Evolutionary conservation across 305 asterid species (phyloP).

Genomic region (Fraxinus paxiana): DNA sequence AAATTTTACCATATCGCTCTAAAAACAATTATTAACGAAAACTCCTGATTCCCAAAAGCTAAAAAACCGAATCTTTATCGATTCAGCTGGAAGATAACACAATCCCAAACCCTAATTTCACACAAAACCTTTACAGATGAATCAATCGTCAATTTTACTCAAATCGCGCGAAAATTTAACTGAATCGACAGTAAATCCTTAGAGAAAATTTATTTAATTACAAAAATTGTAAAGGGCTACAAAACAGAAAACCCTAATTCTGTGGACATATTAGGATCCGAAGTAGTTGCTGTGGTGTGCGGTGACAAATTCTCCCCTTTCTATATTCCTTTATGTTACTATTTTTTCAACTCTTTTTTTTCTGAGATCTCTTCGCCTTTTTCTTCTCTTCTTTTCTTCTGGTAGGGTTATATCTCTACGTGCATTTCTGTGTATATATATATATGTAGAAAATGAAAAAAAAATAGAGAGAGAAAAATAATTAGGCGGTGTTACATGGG

Average conservation of each 20-base stretch:
- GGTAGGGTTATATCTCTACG: not conserved
- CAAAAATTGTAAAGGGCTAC: not conserved
- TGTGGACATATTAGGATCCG: not conserved
- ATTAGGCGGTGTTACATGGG: not conserved
- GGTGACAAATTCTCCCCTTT: not conserved
- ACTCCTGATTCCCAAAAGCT: conserved; percentile 36
- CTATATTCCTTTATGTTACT: not conserved
- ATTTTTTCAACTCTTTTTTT: not conserved
- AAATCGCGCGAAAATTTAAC: not conserved
- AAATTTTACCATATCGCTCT: conserved; percentile 39
- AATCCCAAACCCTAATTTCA: no score
- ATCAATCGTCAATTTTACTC: not conserved
- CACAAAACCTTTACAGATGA: conserved; percentile 6
- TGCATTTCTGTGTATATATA: not conserved
- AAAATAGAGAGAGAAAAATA: not conserved
- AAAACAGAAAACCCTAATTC: conserved; percentile 33
- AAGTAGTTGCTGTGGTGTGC: not conserved
- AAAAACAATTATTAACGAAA: conserved; percentile 22
- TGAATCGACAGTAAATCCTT: not conserved
- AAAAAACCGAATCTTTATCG: conserved; percentile 36
- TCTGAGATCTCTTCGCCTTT: not conserved
- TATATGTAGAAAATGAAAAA: not conserved
- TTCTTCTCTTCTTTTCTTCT: not conserved
- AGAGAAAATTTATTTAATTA: not conserved
- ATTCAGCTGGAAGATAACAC: conserved; percentile 24